A percentile compares a stretch with the other conserved stretches of the same genome.
phyloP scores from a whole-genome alignment of 495 filamentous ascomycete species.

The Penicillium soppii region DNA sequence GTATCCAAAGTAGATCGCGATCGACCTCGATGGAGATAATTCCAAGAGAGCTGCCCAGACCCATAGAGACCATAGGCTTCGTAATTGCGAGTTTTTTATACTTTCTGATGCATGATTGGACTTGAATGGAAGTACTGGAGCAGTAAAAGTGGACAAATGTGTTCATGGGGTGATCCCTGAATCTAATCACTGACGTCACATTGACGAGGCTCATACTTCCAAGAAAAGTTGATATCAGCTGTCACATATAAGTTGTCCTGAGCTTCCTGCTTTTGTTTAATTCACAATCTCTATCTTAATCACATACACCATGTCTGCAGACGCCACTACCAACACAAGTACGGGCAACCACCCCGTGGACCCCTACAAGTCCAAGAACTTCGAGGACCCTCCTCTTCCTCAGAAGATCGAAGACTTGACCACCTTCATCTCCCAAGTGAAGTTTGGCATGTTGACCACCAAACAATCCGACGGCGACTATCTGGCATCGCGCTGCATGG shows the following conservation, averaged over 20 bases:
- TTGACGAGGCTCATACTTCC: conserved; percentile 20
- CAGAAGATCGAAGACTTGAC: conserved; percentile 78
- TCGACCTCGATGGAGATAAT: no score
- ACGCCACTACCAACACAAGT: conserved; percentile 55
- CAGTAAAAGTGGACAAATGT: neutral
- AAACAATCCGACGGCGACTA: conserved; percentile 66
- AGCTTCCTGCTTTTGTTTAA: neutral
- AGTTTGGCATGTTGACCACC: conserved; percentile 80
- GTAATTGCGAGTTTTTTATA: no score
- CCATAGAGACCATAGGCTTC: no score
- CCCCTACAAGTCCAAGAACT: conserved; percentile 78
- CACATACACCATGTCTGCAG: conserved; percentile 29
- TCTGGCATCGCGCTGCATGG: conserved; percentile 85
- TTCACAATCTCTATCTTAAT: neutral
- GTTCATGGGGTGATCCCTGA: neutral
- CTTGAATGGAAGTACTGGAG: neutral
- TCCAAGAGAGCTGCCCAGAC: no score
- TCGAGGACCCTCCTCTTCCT: conserved; percentile 57
- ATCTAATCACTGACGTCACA: conserved; percentile 31
- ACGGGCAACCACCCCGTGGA: conserved; percentile 64
- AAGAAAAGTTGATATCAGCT: conserved; percentile 1
- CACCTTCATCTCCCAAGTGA: conserved; percentile 64
- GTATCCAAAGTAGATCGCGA: no score
- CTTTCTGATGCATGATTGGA: neutral
- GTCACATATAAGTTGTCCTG: conserved; percentile 9